Evolutionary conservation across 352 stramenopile genomes (phyloP).

Genomic region (Plasmopara viticola): DNA sequence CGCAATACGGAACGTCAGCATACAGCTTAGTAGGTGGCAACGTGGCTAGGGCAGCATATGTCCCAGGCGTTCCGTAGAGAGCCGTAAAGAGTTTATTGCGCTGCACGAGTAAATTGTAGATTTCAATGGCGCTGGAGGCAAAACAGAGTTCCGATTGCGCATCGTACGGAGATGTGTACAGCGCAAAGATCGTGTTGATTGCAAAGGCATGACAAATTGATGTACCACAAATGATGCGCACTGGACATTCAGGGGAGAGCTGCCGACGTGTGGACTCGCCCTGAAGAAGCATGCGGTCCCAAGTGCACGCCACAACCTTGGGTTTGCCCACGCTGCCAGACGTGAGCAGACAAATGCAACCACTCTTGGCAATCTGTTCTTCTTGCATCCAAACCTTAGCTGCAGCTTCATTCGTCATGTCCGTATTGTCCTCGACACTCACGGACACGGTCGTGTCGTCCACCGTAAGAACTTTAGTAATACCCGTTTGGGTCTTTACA

Average conservation of each 20-base stretch:
- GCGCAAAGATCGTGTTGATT: slow-evolving; percentile 80
- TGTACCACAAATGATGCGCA: slow-evolving; percentile 64
- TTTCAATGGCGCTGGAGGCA: slow-evolving; percentile 32
- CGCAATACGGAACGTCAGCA: slow-evolving; percentile 68
- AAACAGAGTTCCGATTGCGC: slow-evolving; percentile 67
- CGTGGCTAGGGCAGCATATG: slow-evolving; percentile 60
- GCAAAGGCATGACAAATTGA: slow-evolving; percentile 83
- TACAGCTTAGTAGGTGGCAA: slow-evolving; percentile 44
- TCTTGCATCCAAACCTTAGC: slow-evolving; percentile 31
- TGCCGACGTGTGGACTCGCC: slow-evolving; percentile 66
- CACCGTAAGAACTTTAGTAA: slow-evolving; percentile 52
- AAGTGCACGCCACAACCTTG: slow-evolving; percentile 75
- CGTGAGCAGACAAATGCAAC: slow-evolving; percentile 73
- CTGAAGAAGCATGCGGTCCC: slow-evolving; percentile 71
- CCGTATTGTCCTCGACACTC: slow-evolving; percentile 17
- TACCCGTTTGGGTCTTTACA: slow-evolving; percentile 49
- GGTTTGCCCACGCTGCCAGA: slow-evolving; percentile 72
- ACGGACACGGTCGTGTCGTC: slow-evolving; percentile 25
- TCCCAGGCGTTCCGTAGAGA: slow-evolving; percentile 75
- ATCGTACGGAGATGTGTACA: slow-evolving; percentile 65
- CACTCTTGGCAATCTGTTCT: slow-evolving; percentile 22
- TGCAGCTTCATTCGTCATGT: slow-evolving; percentile 5
- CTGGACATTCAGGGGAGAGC: slow-evolving; percentile 56
- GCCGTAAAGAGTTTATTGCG: slow-evolving; percentile 39
- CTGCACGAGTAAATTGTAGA: slow-evolving; percentile 46